Evolutionary conservation across 306 rosid species (phyloP).

Genomic region (Arachis hypogaea): DNA sequence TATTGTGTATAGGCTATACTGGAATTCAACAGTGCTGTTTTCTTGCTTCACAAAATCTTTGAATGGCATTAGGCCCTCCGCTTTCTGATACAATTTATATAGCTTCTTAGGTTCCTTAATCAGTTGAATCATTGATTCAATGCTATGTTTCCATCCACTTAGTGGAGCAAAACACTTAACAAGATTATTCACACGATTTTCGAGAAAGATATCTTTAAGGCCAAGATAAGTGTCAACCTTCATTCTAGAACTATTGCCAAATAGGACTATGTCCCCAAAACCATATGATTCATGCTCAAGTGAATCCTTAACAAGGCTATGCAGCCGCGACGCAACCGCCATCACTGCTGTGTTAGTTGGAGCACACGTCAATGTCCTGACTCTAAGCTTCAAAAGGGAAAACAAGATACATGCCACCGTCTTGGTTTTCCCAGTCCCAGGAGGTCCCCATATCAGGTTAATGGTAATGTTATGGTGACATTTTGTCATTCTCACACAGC

Average conservation of each 20-base stretch:
- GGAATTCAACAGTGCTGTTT: too few relatives aligned
- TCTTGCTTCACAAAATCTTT: too few relatives aligned
- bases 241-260: slow-evolving; percentile 42
- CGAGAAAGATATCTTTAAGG: slow-evolving; percentile 39
- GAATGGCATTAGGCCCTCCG: too few relatives aligned
- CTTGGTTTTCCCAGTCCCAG: slow-evolving; percentile 64
- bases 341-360: slow-evolving; percentile 53
- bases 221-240: background rate
- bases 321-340: slow-evolving; percentile 42
- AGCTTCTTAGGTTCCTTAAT: too few relatives aligned
- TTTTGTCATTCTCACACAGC: slow-evolving; percentile 39
- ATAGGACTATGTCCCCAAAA: slow-evolving; percentile 43
- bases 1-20: too few relatives aligned
- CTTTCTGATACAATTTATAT: too few relatives aligned
- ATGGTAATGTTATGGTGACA: slow-evolving; percentile 38
- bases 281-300: slow-evolving; percentile 29
- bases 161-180: slow-evolving; percentile 13
- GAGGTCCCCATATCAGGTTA: slow-evolving; percentile 71
- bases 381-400: slow-evolving; percentile 30
- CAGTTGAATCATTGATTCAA: slow-evolving; percentile 27
- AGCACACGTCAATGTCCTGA: slow-evolving; percentile 55
- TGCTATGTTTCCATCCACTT: slow-evolving; percentile 32
- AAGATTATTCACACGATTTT: slow-evolving; percentile 24
- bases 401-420: slow-evolving; percentile 42
- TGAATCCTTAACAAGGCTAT: background rate